phyloP scores from a whole-genome alignment of 2,329 filamentous ascomycete species.

The Epichloe brachyelytri region DNA sequence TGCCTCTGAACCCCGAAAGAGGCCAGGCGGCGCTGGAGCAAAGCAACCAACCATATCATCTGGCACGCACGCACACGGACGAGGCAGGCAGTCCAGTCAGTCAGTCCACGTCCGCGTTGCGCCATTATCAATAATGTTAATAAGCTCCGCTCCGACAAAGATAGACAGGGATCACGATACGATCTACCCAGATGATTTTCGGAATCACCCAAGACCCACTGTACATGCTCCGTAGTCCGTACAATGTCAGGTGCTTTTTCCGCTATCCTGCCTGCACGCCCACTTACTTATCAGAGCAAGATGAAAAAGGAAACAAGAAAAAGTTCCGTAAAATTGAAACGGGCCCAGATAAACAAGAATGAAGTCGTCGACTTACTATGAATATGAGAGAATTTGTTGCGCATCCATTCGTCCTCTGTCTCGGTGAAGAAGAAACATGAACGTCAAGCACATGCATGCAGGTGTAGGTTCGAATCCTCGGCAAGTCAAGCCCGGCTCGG shows the following conservation, averaged over 20 bases:
- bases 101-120: neutral
- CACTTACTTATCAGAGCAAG: too few species aligned
- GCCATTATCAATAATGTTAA: neutral
- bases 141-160: neutral
- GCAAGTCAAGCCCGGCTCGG: neutral
- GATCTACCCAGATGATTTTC: neutral
- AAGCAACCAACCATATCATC: too few species aligned
- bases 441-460: neutral
- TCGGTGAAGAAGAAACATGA: neutral
- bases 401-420: too few species aligned
- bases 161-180: conserved; percentile 1
- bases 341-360: neutral
- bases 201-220: too few species aligned
- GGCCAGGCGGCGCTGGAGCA: too few species aligned
- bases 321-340: neutral
- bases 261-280: too few species aligned
- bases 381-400: too few species aligned
- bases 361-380: neutral
- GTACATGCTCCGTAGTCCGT: too few species aligned
- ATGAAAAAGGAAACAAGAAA: neutral
- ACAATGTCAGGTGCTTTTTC: neutral
- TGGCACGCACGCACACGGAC: too few species aligned
- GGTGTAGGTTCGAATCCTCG: neutral
- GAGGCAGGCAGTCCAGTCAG: too few species aligned
- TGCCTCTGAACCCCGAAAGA: too few species aligned